Percentiles rank a stretch among this genome's conserved stretches.
These are phyloP conservation scores for Plasmodium knowlesi DNA, from an alignment of 169 alveolate species.

Conservation along the genomic window DNA sequence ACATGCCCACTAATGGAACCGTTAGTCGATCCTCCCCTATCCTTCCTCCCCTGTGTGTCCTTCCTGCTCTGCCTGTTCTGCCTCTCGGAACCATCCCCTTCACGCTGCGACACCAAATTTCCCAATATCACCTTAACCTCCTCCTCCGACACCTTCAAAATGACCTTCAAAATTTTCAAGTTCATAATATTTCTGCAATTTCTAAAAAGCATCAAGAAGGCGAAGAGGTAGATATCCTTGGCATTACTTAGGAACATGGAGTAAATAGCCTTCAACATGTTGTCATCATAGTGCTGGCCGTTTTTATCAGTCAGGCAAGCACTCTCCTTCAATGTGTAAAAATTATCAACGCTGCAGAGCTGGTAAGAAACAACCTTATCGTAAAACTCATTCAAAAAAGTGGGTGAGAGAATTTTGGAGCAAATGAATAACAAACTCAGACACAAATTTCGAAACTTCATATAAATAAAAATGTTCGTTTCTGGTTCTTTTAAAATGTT, in stretches of 20 bases:
- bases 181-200: not conserved
- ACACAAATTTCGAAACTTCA: slow-evolving; percentile 57
- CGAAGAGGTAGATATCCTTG: slow-evolving; percentile 43
- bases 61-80: not conserved
- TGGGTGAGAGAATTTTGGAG: slow-evolving; percentile 7
- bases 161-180: slow-evolving; percentile 22
- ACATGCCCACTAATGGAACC: not conserved
- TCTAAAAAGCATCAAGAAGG: slow-evolving; percentile 14
- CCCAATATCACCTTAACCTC: slow-evolving; percentile 15
- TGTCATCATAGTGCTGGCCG: not conserved
- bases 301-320: not conserved
- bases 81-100: not conserved
- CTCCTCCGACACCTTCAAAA: slow-evolving; percentile 36
- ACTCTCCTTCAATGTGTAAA: slow-evolving; percentile 31
- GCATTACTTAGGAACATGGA: slow-evolving; percentile 29
- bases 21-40: not conserved
- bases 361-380: slow-evolving; percentile 25
- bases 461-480: slow-evolving; percentile 47
- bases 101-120: not conserved
- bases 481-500: slow-evolving; percentile 56
- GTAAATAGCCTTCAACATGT: not conserved
- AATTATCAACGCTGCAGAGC: not conserved
- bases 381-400: slow-evolving; percentile 48
- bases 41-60: not conserved
- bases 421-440: slow-evolving; percentile 45